phyloP scores from a whole-genome alignment of 352 stramenopile species.

The Pythium folliculosum region DNA sequence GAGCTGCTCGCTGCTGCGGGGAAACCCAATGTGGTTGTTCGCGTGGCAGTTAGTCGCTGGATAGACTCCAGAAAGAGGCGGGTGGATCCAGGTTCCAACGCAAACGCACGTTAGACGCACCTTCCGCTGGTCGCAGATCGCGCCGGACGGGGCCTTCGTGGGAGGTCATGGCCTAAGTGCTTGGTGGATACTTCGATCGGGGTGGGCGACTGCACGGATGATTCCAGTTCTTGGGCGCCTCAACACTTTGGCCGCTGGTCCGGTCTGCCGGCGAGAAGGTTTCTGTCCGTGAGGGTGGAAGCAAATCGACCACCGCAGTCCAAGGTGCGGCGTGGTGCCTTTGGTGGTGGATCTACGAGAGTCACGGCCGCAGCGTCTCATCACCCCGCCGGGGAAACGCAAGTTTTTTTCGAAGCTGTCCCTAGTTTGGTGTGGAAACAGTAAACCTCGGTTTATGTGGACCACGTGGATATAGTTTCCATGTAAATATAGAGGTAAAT shows the following conservation, averaged over 20 bases:
- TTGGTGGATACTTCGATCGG: not conserved
- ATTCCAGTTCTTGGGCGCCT: not conserved
- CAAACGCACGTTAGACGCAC: constrained; percentile 2
- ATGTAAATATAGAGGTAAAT: too few species aligned
- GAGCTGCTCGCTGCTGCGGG: constrained; percentile 22
- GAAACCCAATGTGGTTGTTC: not conserved
- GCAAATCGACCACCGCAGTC: constrained; percentile 24
- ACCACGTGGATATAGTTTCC: too few species aligned
- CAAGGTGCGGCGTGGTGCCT: constrained; percentile 1
- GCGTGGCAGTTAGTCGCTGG: not conserved
- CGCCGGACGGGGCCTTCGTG: constrained; percentile 10
- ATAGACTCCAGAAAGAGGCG: not conserved
- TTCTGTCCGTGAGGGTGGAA: constrained; percentile 2
- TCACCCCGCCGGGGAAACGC: constrained; percentile 16
- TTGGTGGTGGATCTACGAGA: constrained; percentile 28
- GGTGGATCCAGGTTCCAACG: not conserved
- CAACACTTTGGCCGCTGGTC: not conserved
- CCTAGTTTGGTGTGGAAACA: too few species aligned
- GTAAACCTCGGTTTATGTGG: too few species aligned
- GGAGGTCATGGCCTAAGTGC: constrained; percentile 19
- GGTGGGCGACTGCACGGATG: not conserved
- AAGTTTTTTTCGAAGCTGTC: constrained; percentile 25
- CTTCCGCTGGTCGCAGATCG: constrained; percentile 29
- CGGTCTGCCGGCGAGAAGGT: constrained; percentile 3
- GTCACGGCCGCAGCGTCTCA: constrained; percentile 28